Evolutionary conservation across 2,329 filamentous ascomycete genomes (phyloP), one percentile per base, ranked within the genome.

Genomic region (Pseudogymnoascus sp.): DNA sequence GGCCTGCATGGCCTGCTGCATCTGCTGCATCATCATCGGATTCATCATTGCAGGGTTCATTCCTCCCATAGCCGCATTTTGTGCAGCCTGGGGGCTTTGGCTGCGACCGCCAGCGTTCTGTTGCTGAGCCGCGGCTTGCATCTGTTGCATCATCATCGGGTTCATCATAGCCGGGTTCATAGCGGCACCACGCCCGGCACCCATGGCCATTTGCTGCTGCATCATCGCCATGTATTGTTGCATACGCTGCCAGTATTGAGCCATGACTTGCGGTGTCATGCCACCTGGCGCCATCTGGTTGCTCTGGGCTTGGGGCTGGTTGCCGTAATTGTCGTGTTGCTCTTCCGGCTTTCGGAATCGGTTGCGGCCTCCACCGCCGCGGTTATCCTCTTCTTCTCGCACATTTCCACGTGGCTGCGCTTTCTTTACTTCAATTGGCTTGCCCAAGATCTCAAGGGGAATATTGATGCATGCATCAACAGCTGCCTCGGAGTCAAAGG

Each of bases 161-260:
- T 90, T 93, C 84, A 88, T 85, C 73, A 80, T 81, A 40, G 78
- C 80, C 46, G 79, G 76, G 78, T 89, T 87, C 73, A 85, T 78
- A 70, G 88, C 79, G 82, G 85, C 92, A 82, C 86, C 69, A 71
- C 75, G 64, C 64, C 78, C 74, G 24, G 75, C 76, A 31, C 77
- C 79, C 87, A 93, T 93, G 59, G 88, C 89, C 84, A 96, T 91
- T 73, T 95, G 89, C 71, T 93, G 90, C 76, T 96, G 92, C 91
- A 96, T 95, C 84, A 96, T 88, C 63, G 88, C 82, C 76, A 97
- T 96, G 77, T 96, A 96, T 74, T 96, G 91, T 76, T 99, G 95
- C 93, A 99, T 98, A 59, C 93, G 87, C 75, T 96, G 91, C 86
- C 95, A 96, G 78, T 98, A 97, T 75, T 97, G 93, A 2, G 95